phyloP scores from a whole-genome alignment of 306 rosid species.

The Notholithocarpus densiflorus region DNA sequence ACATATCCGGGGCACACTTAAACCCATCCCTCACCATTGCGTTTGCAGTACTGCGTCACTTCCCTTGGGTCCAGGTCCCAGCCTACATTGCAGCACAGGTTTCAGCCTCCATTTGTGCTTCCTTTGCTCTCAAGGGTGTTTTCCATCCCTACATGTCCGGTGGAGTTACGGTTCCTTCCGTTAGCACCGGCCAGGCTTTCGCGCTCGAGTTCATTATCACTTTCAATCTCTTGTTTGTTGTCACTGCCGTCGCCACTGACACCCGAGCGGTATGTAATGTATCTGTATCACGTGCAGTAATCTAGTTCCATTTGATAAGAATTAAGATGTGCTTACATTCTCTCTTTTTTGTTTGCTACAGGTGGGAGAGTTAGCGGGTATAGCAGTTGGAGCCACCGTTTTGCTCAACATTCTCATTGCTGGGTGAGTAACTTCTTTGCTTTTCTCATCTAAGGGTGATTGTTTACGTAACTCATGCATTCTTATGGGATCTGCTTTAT shows the following conservation, averaged over 20 bases:
- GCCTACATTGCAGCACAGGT: constrained; percentile 82
- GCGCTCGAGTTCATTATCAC: constrained; percentile 84
- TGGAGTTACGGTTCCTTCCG: constrained; percentile 78
- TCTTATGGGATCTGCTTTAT: no score
- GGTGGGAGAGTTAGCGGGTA: constrained; percentile 92
- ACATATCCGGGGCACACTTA: constrained; percentile 91
- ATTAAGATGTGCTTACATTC: neutral
- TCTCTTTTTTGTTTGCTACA: neutral
- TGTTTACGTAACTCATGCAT: no score
- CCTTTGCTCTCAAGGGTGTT: constrained; percentile 69
- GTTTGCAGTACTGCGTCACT: constrained; percentile 77
- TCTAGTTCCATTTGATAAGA: no score
- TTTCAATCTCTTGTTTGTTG: constrained; percentile 79
- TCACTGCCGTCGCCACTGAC: constrained; percentile 93
- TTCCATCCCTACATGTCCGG: constrained; percentile 75
- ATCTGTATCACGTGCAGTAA: no score
- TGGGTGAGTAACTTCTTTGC: constrained; percentile 44
- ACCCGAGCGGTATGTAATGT: constrained; percentile 61
- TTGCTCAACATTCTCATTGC: constrained; percentile 81
- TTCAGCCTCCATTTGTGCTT: constrained; percentile 75
- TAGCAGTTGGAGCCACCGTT: constrained; percentile 90
- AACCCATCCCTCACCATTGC: constrained; percentile 91
- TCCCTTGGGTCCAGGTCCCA: constrained; percentile 89
- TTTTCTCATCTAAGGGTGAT: neutral
- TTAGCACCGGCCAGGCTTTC: constrained; percentile 58